Evolutionary conservation across 2,329 filamentous ascomycete genomes (phyloP), one percentile per base, ranked within the genome.

Genomic region (Sporothrix luriei): DNA sequence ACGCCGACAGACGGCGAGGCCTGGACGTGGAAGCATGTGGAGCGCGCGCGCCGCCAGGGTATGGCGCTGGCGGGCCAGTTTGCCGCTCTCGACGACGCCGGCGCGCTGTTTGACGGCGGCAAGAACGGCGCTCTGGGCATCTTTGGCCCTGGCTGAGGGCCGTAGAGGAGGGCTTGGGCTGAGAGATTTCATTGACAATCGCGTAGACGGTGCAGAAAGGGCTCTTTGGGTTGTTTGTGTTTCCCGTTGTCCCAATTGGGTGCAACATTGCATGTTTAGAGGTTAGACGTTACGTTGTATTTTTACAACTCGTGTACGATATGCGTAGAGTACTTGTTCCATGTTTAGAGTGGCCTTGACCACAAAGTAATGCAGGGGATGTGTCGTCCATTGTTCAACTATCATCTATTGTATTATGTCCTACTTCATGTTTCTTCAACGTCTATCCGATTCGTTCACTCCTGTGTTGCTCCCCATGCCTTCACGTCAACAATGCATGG

Each of bases 1-100:
- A 40, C 38, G 5, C 5, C 13, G 78, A 79, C 38, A 46, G 68
- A 80, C 13, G 77, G 77, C 6, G 78, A 79, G 7, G 74, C 80
- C 65, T 88, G 86, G 86, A 83, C 87, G 73, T 90, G 88, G 88
- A 81, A 79, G 74, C 79, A 81, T 59, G 80, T 87, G 4, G 88
- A 89, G 78, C 80, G 79, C 59, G 80, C 85, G 76, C 82, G 87
- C 65, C 79, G 83, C 55, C 82, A 81, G 75, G 88, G 88, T 1
- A 81, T 88, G 79, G 80, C 83, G 74, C 81, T 83, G 72, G 87
- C 85, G 0, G 76, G 79, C 71, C 83, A 88, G 72, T 87, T 90
- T 74, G 83, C 84, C 1, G 83, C 83, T 33, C 77, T 90, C 54
- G 88, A 90, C 66, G 82, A 80, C 2, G 76, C 87, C 29, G 81